Evolutionary conservation across 345 rosid species (phyloP), one percentile per base, ranked within the genome.

Genomic region (Orychophragmus violaceus): DNA sequence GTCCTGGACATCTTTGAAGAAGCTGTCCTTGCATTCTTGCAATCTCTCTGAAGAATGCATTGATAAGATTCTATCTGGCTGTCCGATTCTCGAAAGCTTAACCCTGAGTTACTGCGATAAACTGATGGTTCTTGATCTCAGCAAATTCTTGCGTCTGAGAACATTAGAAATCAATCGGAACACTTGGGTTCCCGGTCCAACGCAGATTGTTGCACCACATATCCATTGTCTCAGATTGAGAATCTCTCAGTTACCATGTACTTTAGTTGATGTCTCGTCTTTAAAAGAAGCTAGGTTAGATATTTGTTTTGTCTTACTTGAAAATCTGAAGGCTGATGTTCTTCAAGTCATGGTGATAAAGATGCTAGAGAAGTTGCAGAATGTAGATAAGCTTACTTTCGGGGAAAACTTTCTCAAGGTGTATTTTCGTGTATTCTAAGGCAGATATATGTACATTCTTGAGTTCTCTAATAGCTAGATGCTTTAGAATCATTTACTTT

Each of bases 121-220:
- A 22, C 3, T 67, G 3, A 3, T 0, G 13, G 16, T 28, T 67
- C 62, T 55, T 9, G 55, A 66, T 9, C 44, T 66, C 42, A 66
- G 45, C 18, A 45, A 67, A 44, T 29, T 17, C 0, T 1, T n/a
- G 24, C 1, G 44, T 44, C 55, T 66, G 32, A 67, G 19, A 30
- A 67, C 16, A 44, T 21, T 67, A 6, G 64, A 29, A 22, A 5
- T 56, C 8, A 1, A 9, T 0, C 5, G 58, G 9, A 9, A 21
- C 0, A 2, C 3, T 13, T 35, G 33, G 3, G 13, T 2, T 17
- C 6, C 6, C 4, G 28, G 52, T 5, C 52, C 33, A 5, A 50
- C 9, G 17, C 55, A 66, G 29, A 29, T 66, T 29, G 14, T 66
- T 51, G 63, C 71, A 21, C 63, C 71, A 1, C 44, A 66, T 29